Conservation (phyloP, 805 yeast species). For the Blastobotrys robertii region DNA sequence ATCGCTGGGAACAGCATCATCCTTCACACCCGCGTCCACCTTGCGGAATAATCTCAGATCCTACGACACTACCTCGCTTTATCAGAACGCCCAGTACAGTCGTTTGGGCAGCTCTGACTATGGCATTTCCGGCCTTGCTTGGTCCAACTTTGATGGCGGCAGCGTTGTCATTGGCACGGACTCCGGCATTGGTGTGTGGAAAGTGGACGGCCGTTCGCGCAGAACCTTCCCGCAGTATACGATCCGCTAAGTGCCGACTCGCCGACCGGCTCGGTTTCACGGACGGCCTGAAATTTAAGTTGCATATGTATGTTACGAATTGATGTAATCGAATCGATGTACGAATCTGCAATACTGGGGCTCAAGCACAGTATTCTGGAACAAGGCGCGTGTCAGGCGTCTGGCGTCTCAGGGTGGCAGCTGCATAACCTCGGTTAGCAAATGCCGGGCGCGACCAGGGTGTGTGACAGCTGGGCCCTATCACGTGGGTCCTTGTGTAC, state of each 20-base stretch:
- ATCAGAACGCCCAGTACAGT: too few relatives aligned
- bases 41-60: too few relatives aligned
- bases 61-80: too few relatives aligned
- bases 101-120: constrained; percentile 22
- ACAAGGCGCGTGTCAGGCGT: not conserved
- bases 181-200: constrained; percentile 62
- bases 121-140: constrained; percentile 54
- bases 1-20: not conserved
- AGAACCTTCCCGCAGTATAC: constrained; percentile 20
- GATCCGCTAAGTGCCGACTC: constrained; percentile 11
- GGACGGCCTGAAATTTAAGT: not conserved
- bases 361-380: not conserved
- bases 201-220: constrained; percentile 36
- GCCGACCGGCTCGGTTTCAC: not conserved
- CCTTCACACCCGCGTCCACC: constrained; percentile 1
- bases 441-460: too few relatives aligned
- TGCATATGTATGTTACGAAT: not conserved
- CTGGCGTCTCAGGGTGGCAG: not conserved
- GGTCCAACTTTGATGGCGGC: constrained; percentile 43
- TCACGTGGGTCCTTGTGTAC: too few relatives aligned
- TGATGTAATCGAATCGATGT: not conserved
- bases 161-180: constrained; percentile 53
- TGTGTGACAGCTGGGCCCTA: too few relatives aligned
- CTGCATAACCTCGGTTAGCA: too few relatives aligned
- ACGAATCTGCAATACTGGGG: not conserved